phyloP scores from a whole-genome alignment of 257 asterid species.

The Datura wrightii region DNA sequence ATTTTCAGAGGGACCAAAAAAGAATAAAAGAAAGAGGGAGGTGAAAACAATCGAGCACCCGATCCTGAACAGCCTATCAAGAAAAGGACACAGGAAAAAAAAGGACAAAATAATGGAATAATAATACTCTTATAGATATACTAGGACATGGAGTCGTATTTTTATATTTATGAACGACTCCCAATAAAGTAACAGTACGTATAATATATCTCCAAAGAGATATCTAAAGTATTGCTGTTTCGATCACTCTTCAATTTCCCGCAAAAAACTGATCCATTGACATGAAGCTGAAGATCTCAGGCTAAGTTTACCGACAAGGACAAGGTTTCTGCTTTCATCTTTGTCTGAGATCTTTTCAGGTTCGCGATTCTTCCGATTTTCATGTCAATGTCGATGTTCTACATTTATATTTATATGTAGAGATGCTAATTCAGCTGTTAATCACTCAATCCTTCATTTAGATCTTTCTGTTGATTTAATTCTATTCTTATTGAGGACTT shows the following conservation, averaged over 20 bases:
- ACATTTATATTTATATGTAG: background rate
- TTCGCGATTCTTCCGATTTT: constrained; percentile 1
- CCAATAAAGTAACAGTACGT: background rate
- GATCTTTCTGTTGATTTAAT: background rate
- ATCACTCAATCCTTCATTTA: background rate
- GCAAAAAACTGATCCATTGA: constrained; percentile 30
- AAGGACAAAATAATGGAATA: background rate
- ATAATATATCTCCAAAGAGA: background rate
- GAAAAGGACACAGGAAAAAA: background rate
- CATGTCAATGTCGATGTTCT: background rate
- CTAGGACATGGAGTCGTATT: constrained; percentile 16
- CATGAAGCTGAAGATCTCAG: constrained; percentile 29
- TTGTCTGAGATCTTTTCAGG: constrained; percentile 29
- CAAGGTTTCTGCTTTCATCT: constrained; percentile 4
- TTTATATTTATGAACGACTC: background rate
- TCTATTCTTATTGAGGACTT: background rate
- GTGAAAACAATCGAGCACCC: background rate
- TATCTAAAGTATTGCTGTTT: background rate
- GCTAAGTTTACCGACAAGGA: background rate
- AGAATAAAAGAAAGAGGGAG: background rate
- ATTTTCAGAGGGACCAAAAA: background rate
- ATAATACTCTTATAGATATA: background rate
- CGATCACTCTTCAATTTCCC: background rate
- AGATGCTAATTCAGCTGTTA: constrained; percentile 20
- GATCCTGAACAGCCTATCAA: background rate